Evolutionary conservation across 108 stramenopile genomes (phyloP).

Genomic region (Nitzschia sp.): DNA sequence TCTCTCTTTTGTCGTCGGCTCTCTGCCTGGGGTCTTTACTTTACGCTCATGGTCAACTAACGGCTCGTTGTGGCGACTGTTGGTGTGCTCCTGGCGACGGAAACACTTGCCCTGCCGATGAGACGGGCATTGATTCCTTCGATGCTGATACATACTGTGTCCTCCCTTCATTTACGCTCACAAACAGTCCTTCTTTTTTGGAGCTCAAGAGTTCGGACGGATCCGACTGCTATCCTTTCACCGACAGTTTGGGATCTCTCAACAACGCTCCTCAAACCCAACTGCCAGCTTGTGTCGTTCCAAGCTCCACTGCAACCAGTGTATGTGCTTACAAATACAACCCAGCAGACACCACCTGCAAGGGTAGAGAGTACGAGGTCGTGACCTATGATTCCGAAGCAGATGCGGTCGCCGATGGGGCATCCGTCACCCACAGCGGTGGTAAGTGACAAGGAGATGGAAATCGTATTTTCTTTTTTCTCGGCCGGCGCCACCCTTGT

Average conservation of each 20-base stretch:
- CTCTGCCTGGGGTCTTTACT: too few species aligned
- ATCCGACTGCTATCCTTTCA: conserved; percentile 28
- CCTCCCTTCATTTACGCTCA: background rate
- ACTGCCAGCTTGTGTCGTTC: conserved; percentile 8
- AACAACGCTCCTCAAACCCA: conserved; percentile 9
- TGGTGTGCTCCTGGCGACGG: conserved; percentile 19
- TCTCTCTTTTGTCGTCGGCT: too few species aligned
- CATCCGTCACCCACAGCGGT: conserved; percentile 32
- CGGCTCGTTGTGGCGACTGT: conserved; percentile 27
- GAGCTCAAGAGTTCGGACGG: conserved; percentile 17
- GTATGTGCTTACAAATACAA: conserved; percentile 36
- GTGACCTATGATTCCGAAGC: conserved; percentile 17
- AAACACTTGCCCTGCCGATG: conserved; percentile 20
- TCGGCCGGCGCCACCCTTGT: too few species aligned
- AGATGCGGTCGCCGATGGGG: conserved; percentile 19
- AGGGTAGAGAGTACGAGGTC: conserved; percentile 17
- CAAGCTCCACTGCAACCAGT: background rate
- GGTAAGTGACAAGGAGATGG: conserved; percentile 4
- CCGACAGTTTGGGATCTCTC: conserved; percentile 13
- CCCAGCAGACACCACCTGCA: conserved; percentile 12
- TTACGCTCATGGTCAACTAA: too few species aligned
- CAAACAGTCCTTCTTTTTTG: conserved; percentile 23
- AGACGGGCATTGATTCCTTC: conserved; percentile 20
- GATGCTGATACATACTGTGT: background rate
- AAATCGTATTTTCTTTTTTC: too few species aligned